Evolutionary conservation across 1,284 basidiomycete species (phyloP), one percentile per base, ranked within the genome.

Genomic region (Cronartium quercuum): DNA sequence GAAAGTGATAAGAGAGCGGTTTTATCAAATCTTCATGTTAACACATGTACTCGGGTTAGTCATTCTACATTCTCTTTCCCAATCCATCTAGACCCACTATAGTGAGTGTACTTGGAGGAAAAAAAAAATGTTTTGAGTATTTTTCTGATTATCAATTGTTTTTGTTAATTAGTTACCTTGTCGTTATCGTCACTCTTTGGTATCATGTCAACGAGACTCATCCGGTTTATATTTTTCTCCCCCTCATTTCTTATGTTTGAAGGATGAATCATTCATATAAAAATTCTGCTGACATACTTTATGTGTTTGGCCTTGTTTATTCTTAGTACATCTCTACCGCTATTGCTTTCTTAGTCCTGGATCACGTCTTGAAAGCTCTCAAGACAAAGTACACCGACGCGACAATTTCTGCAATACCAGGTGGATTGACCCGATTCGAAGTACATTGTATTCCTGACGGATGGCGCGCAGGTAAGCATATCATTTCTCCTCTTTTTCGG

Each of bases 11-110:
- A 38, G 70, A 29, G 44, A 74, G n/a, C 34, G 12, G 4, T 47
- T 58, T 9, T 74, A 74, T 29, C 70, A 66, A 60, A 37, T 66
- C 2, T 74, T 74, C 42, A 18, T 74, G 15, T 29, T 29, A 1
- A 44, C 34, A 58, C 70, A 74, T 47, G 29, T 74, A n/a, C 37
- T 74, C 1, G 70, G 70, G 70, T 74, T 35, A 74, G 40, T 12
- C 2, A 9, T 38, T 37, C 34, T 21, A 29, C 9, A 9, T 58
- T n/a, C 24, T 21, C 7, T 37, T 37, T n/a, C 29, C 12, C 18
- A 44, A 3, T 3, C 12, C 62, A 65, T 40, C 62, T 40, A 65
- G 35, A 37, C 21, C 12, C 37, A n/a, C n/a, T n/a, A n/a, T n/a
- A n/a, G n/a, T n/a, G n/a, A n/a, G n/a, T n/a, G n/a, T n/a, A n/a